These are phyloP conservation scores for Xerocomellus chrysenteron DNA, from an alignment of 768 basidiomycete species.

Conservation along the genomic window DNA sequence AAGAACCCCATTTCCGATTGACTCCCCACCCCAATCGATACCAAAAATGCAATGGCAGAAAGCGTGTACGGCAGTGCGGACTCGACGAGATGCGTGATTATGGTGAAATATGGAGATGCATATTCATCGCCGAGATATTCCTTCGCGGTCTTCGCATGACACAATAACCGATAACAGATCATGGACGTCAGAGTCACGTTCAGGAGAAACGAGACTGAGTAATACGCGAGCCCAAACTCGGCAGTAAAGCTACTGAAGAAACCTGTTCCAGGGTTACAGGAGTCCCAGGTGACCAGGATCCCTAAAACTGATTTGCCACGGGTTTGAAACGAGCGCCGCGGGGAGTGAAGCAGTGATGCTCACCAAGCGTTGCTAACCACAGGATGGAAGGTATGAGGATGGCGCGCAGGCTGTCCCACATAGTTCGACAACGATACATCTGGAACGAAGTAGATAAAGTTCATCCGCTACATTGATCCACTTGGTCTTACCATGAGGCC, in stretches of 20 bases:
- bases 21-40: background rate
- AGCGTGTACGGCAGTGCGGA: slow-evolving; percentile 11
- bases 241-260: background rate
- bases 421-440: slow-evolving; percentile 37
- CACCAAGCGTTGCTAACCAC: slow-evolving; percentile 13
- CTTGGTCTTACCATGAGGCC: too few relatives aligned
- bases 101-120: slow-evolving; percentile 5
- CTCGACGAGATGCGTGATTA: slow-evolving; percentile 8
- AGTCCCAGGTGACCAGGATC: background rate
- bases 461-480: background rate
- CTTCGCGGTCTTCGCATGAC: background rate
- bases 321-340: background rate
- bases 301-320: slow-evolving; percentile 1
- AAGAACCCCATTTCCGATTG: background rate
- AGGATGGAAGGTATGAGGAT: slow-evolving; percentile 11
- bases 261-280: background rate
- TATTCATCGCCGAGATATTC: slow-evolving; percentile 1
- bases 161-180: slow-evolving; percentile 6
- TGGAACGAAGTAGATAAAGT: slow-evolving; percentile 10
- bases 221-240: slow-evolving; percentile 1
- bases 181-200: slow-evolving; percentile 4
- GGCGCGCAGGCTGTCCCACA: slow-evolving; percentile 26
- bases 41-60: slow-evolving; percentile 3
- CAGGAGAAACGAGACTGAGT: background rate
- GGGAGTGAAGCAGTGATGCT: background rate